Evolutionary conservation across 73 alveolate genomes (phyloP), one percentile per base, ranked within the genome.

Genomic region (Symbiodinium pilosum): DNA sequence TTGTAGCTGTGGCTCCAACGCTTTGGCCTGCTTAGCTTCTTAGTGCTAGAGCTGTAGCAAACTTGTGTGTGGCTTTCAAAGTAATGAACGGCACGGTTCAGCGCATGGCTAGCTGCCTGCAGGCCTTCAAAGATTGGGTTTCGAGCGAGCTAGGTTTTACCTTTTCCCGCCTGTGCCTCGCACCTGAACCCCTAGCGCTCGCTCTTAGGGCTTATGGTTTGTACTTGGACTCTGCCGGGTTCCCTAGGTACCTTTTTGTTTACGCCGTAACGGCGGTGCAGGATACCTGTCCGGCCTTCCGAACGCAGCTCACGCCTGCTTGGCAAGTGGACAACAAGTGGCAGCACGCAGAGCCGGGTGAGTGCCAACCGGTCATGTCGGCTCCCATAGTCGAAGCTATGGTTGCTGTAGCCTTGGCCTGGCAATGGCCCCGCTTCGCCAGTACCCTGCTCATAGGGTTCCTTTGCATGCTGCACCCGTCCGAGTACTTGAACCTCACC

Each of bases 311-410:
- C 6, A 64, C 51, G 3, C 36, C 32, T 9, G 93, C 81, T 3
- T 86, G 93, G 93, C 93, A 52, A 14, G 32, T 86, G 21, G 83
- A 47, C 26, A 26, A 64, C 0, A n/a, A 32, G 81, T 86, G 93
- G 93, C 75, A 86, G 83, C 52, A 43, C 9, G 75, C 40, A 12
- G 71, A 86, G 52, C 93, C 93, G 30, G 93, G 93, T 20, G 83
- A 44, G n/a, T 86, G 83, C 54, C 81, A 83, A 1, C 51, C 93
- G 2, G 93, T 86, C 26, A n/a, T 52, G 2, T 34, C 83, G 5
- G 83, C 30, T 0, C 93, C 93, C 8, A 28, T 86, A 34, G 47
- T 86, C 6, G 83, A 73, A 34, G 94, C 94, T 8, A 69, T 86
- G 84, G 2, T 30, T 0, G 40, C 51, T 42, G 20, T 47, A 64